Base-by-base conservation (phyloP, 2,329 filamentous ascomycete species). In the Paecilomyces sp. region DNA sequence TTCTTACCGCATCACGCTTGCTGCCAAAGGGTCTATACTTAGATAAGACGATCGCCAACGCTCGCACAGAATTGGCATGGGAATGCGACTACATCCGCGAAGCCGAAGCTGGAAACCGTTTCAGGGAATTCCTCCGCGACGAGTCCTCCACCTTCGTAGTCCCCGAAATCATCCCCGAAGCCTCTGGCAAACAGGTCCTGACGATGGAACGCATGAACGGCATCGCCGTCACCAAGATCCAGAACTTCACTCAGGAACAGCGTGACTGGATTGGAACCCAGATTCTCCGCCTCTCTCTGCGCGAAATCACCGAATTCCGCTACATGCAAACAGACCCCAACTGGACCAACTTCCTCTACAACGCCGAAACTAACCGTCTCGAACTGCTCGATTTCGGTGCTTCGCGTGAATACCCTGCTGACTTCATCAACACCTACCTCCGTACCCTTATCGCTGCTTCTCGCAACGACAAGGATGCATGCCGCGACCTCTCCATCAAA, bases 261-360 rank as follows among this genome's bases (percentile, higher is more conserved):
- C 87, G 88, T 61, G 92, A 99, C 78, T 97, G 92, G 91, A 96
- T 99, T 69, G 94, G 94, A 57, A 94, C 91, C 0, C 90, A 97
- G 69, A 90, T 97, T 65, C 83, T 97, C 57, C 89, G 92, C 3
- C 86, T 99, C 11, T 97, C 92, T 71, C 83, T 97, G 47, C 88
- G 92, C 60, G 94, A 97, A 77, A 93, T 97, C 67, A 88, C 88
- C 64, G 91, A 96, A 75, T 97, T 97, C 84, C 87, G 83, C 62
- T 97, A 96, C 79, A 99, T 99, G 94, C 94, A 99, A 78, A 99
- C 94, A 4, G 94, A 99, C 71, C 94, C 94, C 50, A 99, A 99
- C 80, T 99, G 94, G 94, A 97, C 93, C 34, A 99, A 99, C 76
- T 99, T 99, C 75, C 82, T 97, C 22, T 99, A 91, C 81, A 94